Base-by-base conservation (phyloP, 2,329 filamentous ascomycete species). In the Hymenotorrendiella dingleyae region DNA sequence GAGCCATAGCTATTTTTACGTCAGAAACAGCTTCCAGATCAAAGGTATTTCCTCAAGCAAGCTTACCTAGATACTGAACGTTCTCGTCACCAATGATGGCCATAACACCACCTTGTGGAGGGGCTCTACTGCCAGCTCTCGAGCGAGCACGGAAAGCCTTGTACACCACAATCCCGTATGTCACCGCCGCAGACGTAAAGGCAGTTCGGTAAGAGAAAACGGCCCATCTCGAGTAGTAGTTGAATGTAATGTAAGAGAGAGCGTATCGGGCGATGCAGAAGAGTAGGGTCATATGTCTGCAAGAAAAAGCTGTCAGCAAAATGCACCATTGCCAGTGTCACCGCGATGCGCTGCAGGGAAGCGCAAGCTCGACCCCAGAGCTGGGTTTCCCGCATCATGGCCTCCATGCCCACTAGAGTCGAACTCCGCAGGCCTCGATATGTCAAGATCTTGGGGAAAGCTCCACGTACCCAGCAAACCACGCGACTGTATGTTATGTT, bases 101-200 rank as follows among this genome's bases (percentile, higher is more conserved):
- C 46, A 91, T 42, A 36, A 75, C 65, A 45, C 84, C 78, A 39
- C 64, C 62, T 28, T 67, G 69, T 4, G 14, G 17, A 20, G 16
- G 30, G 63, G 62, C 74, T 63, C 71, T 80, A 48, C 72, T 80
- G 52, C 84, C 82, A 37, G 81, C 74, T 75, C 87, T 85, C 57
- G 85, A 76, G 54, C 88, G 84, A 56, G 90, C 87, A 54, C 90
- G 82, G 72, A 90, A 87, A 45, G 88, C 90, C 79, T 98, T 98
- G 76, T 95, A 97, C 49, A 98, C 91, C 37, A 98, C 93, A 54
- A 98, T 97, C 54, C 93, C 91, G 67, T 98, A 98, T 9, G 93
- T 97, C 37, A 81, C 79, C 36, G 89, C 88, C 5, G 93, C 93
- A 3, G 90, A 83, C 56, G 96, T 55, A 65, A 98, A 98, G 45